Base-by-base conservation (phyloP, 768 basidiomycete species). In the Amanita phalloides region DNA sequence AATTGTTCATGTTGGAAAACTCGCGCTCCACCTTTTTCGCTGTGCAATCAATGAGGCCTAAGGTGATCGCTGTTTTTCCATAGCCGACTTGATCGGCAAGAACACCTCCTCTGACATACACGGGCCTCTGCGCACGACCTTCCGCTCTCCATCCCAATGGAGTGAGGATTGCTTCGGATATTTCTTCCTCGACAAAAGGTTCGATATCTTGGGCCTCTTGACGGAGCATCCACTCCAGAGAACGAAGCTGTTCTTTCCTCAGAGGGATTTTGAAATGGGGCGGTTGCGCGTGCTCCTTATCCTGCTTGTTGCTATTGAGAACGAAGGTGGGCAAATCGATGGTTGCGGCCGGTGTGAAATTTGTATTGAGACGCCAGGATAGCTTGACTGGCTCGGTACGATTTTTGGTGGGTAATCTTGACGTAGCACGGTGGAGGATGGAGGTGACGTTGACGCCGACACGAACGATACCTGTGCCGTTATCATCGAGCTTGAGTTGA, bases 51-150 rank as follows among this genome's bases (percentile, higher is more conserved):
- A 96, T 85, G 54, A 97, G 75, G 17, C 86, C 93, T 26, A 97
- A 76, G 2, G 90, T 92, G 57, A 96, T 94, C 20, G 92, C 93
- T 0, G 94, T 97, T 70, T 97, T 97, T 14, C 94, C 94, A 61
- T 97, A 97, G 47, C 94, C 94, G 54, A 97, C 94, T 69, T 94
- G 86, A 60, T 97, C 94, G 10, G 93, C 93, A 42, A 96, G 79
- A 45, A 96, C 93, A 9, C 94, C 93, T 14, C 94, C 93, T 50
- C 88, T 77, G 38, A 96, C 69, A 54, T 68, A 75, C 48, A 90
- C 76, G 0, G 84, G 78, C 32, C 92, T 70, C 57, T 87, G 81
- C 3, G 88, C 92, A 38, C 89, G 84, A 37, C 88, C 93, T 65
- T 96, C 92, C n/a, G 90, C 90, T 57, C 91, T 76, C 94, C 94